Percentiles rank a stretch among this genome's conserved stretches.
phyloP scores from a whole-genome alignment of 2,329 filamentous ascomycete species.

The Pestalotiopsis sp. region DNA sequence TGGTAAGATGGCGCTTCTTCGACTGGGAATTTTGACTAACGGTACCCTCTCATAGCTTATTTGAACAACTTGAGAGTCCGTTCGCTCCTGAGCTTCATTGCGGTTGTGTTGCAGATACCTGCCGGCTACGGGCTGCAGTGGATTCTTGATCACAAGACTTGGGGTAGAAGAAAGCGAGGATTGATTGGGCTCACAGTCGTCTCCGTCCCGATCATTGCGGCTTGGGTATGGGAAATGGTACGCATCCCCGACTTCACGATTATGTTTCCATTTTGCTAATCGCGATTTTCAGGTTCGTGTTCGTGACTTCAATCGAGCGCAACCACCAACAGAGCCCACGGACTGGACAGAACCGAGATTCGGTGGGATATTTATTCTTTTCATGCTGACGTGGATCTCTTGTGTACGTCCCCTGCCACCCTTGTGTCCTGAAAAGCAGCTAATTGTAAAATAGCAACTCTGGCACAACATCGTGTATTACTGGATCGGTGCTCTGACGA shows the following conservation, averaged over 20 bases:
- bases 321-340: slow-evolving; percentile 18
- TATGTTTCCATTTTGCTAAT: neutral
- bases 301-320: slow-evolving; percentile 24
- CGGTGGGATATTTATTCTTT: slow-evolving; percentile 25
- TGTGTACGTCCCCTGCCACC: neutral
- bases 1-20: neutral
- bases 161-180: slow-evolving; percentile 17
- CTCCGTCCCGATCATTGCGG: slow-evolving; percentile 24
- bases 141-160: slow-evolving; percentile 19
- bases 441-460: slow-evolving; percentile 13
- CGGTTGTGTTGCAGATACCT: slow-evolving; percentile 33
- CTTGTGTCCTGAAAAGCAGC: neutral
- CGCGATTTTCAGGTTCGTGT: neutral
- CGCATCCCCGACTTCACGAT: neutral
- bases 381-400: slow-evolving; percentile 24
- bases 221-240: slow-evolving; percentile 33
- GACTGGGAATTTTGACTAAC: neutral
- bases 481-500: slow-evolving; percentile 31
- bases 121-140: slow-evolving; percentile 25
- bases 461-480: slow-evolving; percentile 33
- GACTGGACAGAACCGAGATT: slow-evolving; percentile 29
- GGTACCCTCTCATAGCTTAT: neutral
- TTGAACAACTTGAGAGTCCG: slow-evolving; percentile 13
- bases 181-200: slow-evolving; percentile 25
- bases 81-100: slow-evolving; percentile 31